Evolutionary conservation across 305 asterid genomes (phyloP).

Genomic region (Withania somnifera): DNA sequence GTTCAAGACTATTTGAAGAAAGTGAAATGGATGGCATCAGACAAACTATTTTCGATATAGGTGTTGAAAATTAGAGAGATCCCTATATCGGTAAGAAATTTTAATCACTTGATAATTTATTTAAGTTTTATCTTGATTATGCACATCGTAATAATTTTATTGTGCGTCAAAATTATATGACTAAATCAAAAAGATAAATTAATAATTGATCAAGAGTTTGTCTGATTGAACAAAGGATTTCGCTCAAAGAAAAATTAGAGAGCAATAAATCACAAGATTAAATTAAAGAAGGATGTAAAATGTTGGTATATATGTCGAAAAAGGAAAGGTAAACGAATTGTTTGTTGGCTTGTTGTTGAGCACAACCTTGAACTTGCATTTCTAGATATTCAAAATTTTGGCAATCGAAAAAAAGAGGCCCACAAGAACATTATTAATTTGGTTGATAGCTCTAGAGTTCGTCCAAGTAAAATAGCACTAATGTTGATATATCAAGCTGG

Average conservation of each 20-base stretch:
- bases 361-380: not conserved
- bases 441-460: not conserved
- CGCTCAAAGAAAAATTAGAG: too few relatives aligned
- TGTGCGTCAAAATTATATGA: too few relatives aligned
- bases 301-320: too few relatives aligned
- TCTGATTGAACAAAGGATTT: too few relatives aligned
- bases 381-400: not conserved
- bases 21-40: not conserved
- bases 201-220: too few relatives aligned
- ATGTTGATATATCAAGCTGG: not conserved
- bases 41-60: not conserved
- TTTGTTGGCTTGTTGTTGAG: too few relatives aligned
- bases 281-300: too few relatives aligned
- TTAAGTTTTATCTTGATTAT: not conserved
- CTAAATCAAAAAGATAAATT: too few relatives aligned
- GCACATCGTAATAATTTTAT: too few relatives aligned
- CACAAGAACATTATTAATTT: too few relatives aligned
- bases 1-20: not conserved
- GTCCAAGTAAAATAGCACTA: not conserved
- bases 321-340: too few relatives aligned
- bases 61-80: not conserved
- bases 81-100: not conserved
- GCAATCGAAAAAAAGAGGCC: not conserved
- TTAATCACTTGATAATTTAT: not conserved
- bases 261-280: too few relatives aligned